Percentiles rank a stretch among this genome's conserved stretches.
Conservation (phyloP, 768 basidiomycete genomes). For the Tulasnella sp. region DNA sequence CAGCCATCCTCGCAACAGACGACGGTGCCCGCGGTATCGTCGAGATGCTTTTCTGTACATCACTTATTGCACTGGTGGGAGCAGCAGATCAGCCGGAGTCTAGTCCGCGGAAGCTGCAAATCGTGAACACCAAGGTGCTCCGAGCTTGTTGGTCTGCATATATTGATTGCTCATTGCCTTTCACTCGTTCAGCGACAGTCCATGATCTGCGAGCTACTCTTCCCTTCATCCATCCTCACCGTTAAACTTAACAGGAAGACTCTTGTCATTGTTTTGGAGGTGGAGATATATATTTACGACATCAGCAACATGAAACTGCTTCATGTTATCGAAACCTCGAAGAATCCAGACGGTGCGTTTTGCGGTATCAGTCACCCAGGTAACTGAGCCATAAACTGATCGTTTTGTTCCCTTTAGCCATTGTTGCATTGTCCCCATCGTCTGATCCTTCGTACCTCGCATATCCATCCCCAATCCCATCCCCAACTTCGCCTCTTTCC, state of each 20-base stretch:
- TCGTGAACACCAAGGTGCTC: slow-evolving; percentile 91
- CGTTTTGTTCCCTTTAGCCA: slow-evolving; percentile 42
- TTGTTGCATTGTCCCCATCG: slow-evolving; percentile 89
- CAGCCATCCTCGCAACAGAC: slow-evolving; percentile 36
- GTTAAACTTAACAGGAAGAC: slow-evolving; percentile 97
- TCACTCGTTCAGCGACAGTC: slow-evolving; percentile 64
- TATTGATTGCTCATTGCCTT: not conserved
- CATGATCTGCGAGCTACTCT: slow-evolving; percentile 96
- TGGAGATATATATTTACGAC: slow-evolving; percentile 98
- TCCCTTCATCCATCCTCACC: slow-evolving; percentile 92
- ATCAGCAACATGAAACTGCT: slow-evolving; percentile 96
- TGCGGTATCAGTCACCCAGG: too few relatives aligned
- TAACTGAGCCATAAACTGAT: too few relatives aligned
- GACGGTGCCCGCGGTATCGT: slow-evolving; percentile 94
- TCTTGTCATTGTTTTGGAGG: slow-evolving; percentile 88
- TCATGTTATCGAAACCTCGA: slow-evolving; percentile 93
- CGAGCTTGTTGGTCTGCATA: not conserved
- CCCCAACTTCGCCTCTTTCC: slow-evolving; percentile 53
- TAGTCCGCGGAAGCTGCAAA: slow-evolving; percentile 88
- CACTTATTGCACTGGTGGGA: slow-evolving; percentile 91
- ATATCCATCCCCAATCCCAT: slow-evolving; percentile 90
- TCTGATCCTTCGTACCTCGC: slow-evolving; percentile 90
- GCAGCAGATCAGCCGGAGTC: slow-evolving; percentile 86
- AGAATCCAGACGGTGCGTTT: slow-evolving; percentile 80
- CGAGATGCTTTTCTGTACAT: slow-evolving; percentile 99